Evolutionary conservation across 2,329 filamentous ascomycete genomes (phyloP), one percentile per base, ranked within the genome.

Genomic region (Fusarium graminum): DNA sequence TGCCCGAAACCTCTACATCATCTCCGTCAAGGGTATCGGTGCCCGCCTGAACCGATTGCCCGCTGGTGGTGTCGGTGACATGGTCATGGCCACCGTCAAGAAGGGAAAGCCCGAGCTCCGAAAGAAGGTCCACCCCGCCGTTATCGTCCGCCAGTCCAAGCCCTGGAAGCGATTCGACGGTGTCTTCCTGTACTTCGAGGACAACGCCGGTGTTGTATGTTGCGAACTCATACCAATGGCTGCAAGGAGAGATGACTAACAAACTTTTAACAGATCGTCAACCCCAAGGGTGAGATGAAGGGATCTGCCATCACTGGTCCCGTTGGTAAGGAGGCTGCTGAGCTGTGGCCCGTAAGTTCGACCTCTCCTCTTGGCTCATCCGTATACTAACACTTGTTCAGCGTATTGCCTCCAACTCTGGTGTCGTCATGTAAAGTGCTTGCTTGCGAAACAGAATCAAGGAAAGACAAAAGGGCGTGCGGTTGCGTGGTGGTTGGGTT

Each of bases 211-310:
- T 90, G 95, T 99, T 79, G 92, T 94, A 85, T 83, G 92, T 93
- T 63, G 28, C 29, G 7, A 16, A 14, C 14, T 16, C 29, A 22
- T 26, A 26, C 17, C n/a, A 11, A 8, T 9, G 32, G 12, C 6
- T 8, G 14, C 14, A 28, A 22, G 26, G 22, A 11, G 9, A 28
- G 12, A 53, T 54, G 25, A 73, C 81, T 85, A 73, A 85, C 75
- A 19, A 13, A 10, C n/a, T 7, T 10, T 3, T 40, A 42, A 41
- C 38, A 95, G 92, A 99, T 99, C 80, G 95, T 99, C 88, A 99
- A 99, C 89, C 93, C 94, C 84, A 99, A 99, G 92, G 95, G 95
- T 86, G 95, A 99, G 88, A 99, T 99, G 95, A 99, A 99, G 92
- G 95, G 95, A 81, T 97, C 93, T 73, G 95, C 95, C 82, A 99